A percentile compares a stretch with the other conserved stretches of the same genome.
These are phyloP conservation scores for Colletotrichum higginsianum DNA, from an alignment of 2,329 filamentous ascomycete genomes.

Conservation along the genomic window DNA sequence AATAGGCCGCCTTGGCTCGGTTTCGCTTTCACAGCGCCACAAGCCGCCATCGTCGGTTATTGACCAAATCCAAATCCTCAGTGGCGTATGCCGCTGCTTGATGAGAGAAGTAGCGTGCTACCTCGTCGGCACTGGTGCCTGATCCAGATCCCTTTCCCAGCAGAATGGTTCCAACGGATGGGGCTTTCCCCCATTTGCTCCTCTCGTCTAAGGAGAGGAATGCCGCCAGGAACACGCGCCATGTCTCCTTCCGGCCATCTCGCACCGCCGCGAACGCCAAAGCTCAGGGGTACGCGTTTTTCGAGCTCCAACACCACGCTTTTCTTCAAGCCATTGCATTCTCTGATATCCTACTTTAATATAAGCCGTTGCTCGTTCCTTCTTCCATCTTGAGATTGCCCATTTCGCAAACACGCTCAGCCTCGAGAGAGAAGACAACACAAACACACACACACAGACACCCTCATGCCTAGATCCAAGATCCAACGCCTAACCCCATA, in stretches of 20 bases:
- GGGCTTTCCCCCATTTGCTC: conserved; percentile 18
- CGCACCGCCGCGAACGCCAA: background rate
- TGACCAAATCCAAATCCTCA: conserved; percentile 21
- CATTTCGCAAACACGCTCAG: background rate
- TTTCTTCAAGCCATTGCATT: conserved; percentile 9
- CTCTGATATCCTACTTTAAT: conserved; percentile 14
- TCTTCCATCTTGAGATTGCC: background rate
- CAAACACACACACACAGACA: background rate
- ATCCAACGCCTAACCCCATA: background rate
- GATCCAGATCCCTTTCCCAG: conserved; percentile 13
- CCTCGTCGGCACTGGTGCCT: conserved; percentile 7
- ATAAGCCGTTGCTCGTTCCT: conserved; percentile 22
- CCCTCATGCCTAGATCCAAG: background rate
- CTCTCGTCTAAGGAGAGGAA: conserved; percentile 25
- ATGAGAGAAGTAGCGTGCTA: conserved; percentile 7
- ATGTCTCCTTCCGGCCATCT: conserved; percentile 31
- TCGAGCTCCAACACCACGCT: conserved; percentile 20
- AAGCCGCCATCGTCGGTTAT: background rate
- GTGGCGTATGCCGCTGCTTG: conserved; percentile 10
- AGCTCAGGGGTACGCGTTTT: conserved; percentile 15
- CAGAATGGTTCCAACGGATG: conserved; percentile 29
- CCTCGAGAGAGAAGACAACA: background rate
- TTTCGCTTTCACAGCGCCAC: conserved; percentile 9
- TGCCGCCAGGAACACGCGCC: conserved; percentile 6
- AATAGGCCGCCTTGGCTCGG: background rate